Base-by-base conservation (phyloP, 345 rosid species). In the Schrenkiella parvula region DNA sequence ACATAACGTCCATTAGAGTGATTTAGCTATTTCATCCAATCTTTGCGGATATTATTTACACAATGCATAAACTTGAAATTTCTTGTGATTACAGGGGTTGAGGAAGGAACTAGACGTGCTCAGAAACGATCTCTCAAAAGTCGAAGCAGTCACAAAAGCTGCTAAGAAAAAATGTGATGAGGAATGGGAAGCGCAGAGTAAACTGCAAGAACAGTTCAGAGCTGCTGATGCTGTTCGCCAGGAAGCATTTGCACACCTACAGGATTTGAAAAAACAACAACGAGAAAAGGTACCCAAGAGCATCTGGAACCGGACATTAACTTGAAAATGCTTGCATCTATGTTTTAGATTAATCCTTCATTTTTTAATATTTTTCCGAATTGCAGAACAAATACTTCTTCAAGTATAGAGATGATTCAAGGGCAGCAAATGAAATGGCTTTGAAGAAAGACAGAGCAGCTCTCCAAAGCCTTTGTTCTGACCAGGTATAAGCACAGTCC, bases 191-290 rank as follows among this genome's bases (percentile, higher is more conserved):
- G 87, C 52, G 66, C 76, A 83, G 26, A 77, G 75, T 51, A 73
- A 79, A 74, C 77, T 88, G 83, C 77, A 63, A 44, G 57, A 54
- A 56, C 79, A 71, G 66, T 87, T 82, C 68, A 80, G 67, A 75
- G 83, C 80, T 78, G 98, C 95, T 13, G 81, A 87, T 82, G 82
- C 70, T 48, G 75, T 80, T 48, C 88, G 97, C 35, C 98, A 92
- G 68, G 83, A 86, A 57, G 93, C 89, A 29, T 92, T 83, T 78
- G 72, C 6, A n/a, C 85, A 71, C 72, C 70, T 88, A 47, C 84
- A 80, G 38, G 71, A 64, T 77, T 76, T 90, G 76, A 88, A 70
- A 88, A 82, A 79, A 57, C 84, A 78, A 79, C 75, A 64, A 51
- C 67, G 84, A 66, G 90, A 86, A 26, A 90, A 88, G 90, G 98